Conservation (phyloP, 140 eudicot genomes). For the Erigeron philadelphicus region DNA sequence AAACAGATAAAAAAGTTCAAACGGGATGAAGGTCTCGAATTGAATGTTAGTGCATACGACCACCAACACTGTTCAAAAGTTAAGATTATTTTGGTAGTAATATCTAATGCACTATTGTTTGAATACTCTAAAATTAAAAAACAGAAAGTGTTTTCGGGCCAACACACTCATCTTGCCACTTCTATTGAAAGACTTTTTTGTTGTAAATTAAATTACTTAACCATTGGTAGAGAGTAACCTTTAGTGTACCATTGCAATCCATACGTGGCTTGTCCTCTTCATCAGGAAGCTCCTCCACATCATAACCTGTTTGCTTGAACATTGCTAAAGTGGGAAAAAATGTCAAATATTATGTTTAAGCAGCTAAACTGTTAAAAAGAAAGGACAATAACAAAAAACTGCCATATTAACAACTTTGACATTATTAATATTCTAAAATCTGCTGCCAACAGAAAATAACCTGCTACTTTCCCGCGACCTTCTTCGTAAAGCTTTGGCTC, state of each 20-base stretch:
- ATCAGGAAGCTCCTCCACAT: constrained; percentile 51
- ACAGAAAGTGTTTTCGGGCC: no score
- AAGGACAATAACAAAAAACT: background rate
- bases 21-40: background rate
- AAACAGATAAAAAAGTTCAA: background rate
- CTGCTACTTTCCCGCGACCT: constrained; percentile 68
- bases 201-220: background rate
- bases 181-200: background rate
- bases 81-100: no score
- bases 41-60: no score
- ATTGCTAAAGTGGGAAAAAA: constrained; percentile 37
- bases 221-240: constrained; percentile 32
- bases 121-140: no score
- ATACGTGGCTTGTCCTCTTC: constrained; percentile 39
- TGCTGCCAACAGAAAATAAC: constrained; percentile 21
- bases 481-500: constrained; percentile 49
- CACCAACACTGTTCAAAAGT: no score
- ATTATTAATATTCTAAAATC: background rate
- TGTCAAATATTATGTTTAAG: constrained; percentile 5
- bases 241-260: constrained; percentile 47
- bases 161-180: no score
- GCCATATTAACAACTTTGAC: background rate
- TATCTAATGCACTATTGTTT: no score
- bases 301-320: constrained; percentile 53
- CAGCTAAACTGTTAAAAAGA: background rate